Evolutionary conservation across 495 filamentous ascomycete genomes (phyloP).

Genomic region (Penicillium soppii): DNA sequence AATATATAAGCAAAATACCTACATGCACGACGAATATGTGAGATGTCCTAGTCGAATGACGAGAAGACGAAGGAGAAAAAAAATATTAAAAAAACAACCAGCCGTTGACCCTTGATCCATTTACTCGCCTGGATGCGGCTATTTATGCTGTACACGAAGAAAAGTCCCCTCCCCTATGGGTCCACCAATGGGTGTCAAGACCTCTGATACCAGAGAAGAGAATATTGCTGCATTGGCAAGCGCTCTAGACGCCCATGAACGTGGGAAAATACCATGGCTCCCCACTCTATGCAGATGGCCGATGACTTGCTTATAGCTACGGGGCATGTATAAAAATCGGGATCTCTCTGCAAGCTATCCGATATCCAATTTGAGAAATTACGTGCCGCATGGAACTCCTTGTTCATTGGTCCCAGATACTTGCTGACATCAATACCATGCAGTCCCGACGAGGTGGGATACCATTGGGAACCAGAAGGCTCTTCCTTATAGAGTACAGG

Average conservation of each 20-base stretch:
- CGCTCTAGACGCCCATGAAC: constrained; percentile 39
- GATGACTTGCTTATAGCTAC: constrained; percentile 26
- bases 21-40: constrained; percentile 10
- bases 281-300: constrained; percentile 18
- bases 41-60: background rate
- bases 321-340: constrained; percentile 4
- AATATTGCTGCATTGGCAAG: constrained; percentile 27
- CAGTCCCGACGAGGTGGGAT: constrained; percentile 11
- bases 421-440: constrained; percentile 19
- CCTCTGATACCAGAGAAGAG: background rate
- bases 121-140: constrained; percentile 24
- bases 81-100: background rate
- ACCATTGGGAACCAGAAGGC: background rate
- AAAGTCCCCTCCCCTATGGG: constrained; percentile 6
- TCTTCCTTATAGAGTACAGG: no score
- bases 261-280: constrained; percentile 12
- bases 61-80: constrained; percentile 2
- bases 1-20: background rate
- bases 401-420: constrained; percentile 24
- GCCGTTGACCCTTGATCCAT: constrained; percentile 18
- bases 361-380: constrained; percentile 12
- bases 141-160: constrained; percentile 9
- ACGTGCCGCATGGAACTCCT: background rate
- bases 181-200: constrained; percentile 11
- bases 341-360: constrained; percentile 13